Evolutionary conservation across 1,284 basidiomycete species (phyloP).

Genomic region (Puccinia triticina): DNA sequence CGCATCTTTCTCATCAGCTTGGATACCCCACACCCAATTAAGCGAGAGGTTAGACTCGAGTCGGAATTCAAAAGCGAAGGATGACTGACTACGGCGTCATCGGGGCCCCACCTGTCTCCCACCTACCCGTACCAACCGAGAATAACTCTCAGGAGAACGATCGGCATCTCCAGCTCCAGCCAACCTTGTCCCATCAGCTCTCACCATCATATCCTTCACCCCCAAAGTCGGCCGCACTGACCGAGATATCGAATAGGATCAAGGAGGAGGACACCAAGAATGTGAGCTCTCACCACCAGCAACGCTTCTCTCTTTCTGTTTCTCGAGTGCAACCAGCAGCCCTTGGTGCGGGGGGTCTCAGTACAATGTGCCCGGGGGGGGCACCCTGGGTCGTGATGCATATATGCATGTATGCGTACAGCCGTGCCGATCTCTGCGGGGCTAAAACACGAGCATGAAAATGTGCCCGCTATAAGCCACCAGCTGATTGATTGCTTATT

Average conservation of each 20-base stretch:
- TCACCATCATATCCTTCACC: constrained; percentile 4
- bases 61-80: neutral
- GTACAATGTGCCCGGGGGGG: too few species aligned
- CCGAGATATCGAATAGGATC: constrained; percentile 14
- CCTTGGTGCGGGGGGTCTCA: too few species aligned
- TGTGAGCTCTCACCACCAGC: neutral
- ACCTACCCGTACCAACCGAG: neutral
- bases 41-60: neutral
- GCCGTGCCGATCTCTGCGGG: too few species aligned
- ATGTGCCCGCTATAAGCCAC: too few species aligned
- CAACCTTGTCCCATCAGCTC: neutral
- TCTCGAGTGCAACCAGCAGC: neutral
- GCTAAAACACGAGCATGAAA: too few species aligned
- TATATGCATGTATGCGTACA: constrained; percentile 17
- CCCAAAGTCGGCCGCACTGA: neutral
- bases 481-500: neutral
- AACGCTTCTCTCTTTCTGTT: neutral
- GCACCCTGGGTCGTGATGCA: neutral
- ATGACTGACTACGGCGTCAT: constrained; percentile 33
- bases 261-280: constrained; percentile 16
- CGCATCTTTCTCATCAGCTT: neutral
- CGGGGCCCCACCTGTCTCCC: neutral
- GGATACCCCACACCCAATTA: neutral
- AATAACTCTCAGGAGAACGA: neutral
- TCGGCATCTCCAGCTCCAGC: constrained; percentile 8